phyloP scores from a whole-genome alignment of 495 filamentous ascomycete species.

The Xylaria cubensis region DNA sequence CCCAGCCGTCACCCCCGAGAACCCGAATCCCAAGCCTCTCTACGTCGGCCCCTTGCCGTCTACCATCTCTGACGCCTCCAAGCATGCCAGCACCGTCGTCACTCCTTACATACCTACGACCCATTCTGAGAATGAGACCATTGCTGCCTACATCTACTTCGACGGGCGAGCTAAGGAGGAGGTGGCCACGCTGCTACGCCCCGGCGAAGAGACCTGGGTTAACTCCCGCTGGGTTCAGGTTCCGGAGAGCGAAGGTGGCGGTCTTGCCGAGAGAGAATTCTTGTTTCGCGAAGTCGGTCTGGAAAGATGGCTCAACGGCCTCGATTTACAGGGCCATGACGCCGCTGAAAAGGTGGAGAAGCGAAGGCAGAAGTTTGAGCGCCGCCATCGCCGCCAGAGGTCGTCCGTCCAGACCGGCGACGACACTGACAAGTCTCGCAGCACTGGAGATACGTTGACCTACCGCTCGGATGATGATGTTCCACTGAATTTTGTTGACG shows the following conservation, averaged over 20 bases:
- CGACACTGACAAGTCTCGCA: conserved; percentile 52
- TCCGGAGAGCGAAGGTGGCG: conserved; percentile 86
- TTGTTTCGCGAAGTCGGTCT: conserved; percentile 96
- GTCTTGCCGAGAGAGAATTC: conserved; percentile 95
- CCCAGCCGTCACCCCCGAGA: conserved; percentile 72
- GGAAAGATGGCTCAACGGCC: conserved; percentile 92
- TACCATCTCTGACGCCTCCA: conserved; percentile 46
- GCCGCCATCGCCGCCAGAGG: conserved; percentile 74
- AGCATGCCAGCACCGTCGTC: conserved; percentile 69
- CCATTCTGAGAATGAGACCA: conserved; percentile 88
- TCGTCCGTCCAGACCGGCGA: conserved; percentile 55
- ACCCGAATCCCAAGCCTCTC: conserved; percentile 79
- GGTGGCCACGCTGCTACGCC: conserved; percentile 89
- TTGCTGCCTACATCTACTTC: conserved; percentile 99
- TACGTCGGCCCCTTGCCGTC: conserved; percentile 73
- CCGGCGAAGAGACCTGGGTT: conserved; percentile 98
- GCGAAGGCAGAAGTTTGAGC: conserved; percentile 85
- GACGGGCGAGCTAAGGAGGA: conserved; percentile 95
- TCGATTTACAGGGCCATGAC: conserved; percentile 89
- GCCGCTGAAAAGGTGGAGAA: conserved; percentile 86
- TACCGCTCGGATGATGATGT: conserved; percentile 77
- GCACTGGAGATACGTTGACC: conserved; percentile 64
- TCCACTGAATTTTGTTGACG: conserved; percentile 74
- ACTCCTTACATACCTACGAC: conserved; percentile 89
- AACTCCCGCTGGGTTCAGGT: conserved; percentile 98